Conservation (phyloP, 371 early-diverging fungal species). For the Sporodiniella umbellata region DNA sequence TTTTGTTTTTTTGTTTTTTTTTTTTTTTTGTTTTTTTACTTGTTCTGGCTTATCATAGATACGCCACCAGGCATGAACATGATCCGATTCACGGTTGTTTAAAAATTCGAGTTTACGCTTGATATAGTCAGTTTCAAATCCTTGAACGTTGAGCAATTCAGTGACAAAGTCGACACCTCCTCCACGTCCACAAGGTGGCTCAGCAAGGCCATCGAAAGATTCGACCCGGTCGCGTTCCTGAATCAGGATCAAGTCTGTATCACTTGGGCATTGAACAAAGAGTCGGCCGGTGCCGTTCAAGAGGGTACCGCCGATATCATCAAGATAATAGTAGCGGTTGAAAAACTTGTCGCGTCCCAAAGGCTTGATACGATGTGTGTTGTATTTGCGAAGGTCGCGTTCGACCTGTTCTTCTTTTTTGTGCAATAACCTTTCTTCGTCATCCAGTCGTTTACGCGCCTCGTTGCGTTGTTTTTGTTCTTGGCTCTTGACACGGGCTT, state of each 20-base stretch:
- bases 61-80: slow-evolving; percentile 50
- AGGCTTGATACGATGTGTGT: slow-evolving; percentile 65
- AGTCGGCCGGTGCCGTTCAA: slow-evolving; percentile 60
- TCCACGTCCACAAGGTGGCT: slow-evolving; percentile 46
- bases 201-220: slow-evolving; percentile 8
- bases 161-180: slow-evolving; percentile 31
- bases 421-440: slow-evolving; percentile 45
- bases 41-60: slow-evolving; percentile 63
- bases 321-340: slow-evolving; percentile 86
- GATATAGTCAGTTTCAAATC: slow-evolving; percentile 16
- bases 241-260: slow-evolving; percentile 42
- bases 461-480: slow-evolving; percentile 45
- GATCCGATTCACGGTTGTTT: neutral
- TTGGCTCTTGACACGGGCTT: slow-evolving; percentile 41
- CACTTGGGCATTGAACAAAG: slow-evolving; percentile 60
- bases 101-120: slow-evolving; percentile 15
- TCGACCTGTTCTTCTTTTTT: slow-evolving; percentile 62
- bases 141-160: slow-evolving; percentile 29
- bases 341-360: slow-evolving; percentile 84
- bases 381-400: slow-evolving; percentile 59
- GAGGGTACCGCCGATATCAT: slow-evolving; percentile 63
- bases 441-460: slow-evolving; percentile 45
- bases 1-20: too few species aligned
- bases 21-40: slow-evolving; percentile 18
- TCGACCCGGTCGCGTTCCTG: slow-evolving; percentile 31